Conservation (phyloP, 1,284 basidiomycete species). For the Ceraceosorus bombacis region DNA sequence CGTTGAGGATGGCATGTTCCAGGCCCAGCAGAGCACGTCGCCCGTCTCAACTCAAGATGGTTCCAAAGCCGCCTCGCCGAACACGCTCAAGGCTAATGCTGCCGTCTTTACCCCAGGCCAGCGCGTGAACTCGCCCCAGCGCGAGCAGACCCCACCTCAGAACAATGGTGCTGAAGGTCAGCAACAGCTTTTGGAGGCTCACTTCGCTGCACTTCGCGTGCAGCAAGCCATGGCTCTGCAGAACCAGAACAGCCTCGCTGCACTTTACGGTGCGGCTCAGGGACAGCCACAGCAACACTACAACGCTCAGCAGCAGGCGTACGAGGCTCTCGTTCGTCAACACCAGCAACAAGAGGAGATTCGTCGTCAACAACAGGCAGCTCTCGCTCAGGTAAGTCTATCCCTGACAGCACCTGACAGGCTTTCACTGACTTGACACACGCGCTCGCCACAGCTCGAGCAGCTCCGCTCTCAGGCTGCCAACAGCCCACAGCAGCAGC, state of each 20-base stretch:
- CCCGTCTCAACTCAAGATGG: background rate
- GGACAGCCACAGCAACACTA: slow-evolving; percentile 21
- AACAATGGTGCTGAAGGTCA: slow-evolving; percentile 10
- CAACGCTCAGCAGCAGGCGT: slow-evolving; percentile 20
- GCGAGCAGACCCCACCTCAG: slow-evolving; percentile 14
- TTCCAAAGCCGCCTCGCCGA: background rate
- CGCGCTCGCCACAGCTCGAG: slow-evolving; percentile 19
- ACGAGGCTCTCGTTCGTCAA: slow-evolving; percentile 21
- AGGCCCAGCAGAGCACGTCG: slow-evolving; percentile 1
- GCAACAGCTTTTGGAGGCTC: slow-evolving; percentile 23
- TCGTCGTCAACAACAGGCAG: slow-evolving; percentile 18
- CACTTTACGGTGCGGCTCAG: slow-evolving; percentile 17
- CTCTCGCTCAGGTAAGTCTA: slow-evolving; percentile 12
- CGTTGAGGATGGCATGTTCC: background rate
- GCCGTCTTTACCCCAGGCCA: slow-evolving; percentile 20
- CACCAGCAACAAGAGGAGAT: slow-evolving; percentile 23
- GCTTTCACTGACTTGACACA: slow-evolving; percentile 1
- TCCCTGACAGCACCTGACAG: background rate
- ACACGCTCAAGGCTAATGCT: slow-evolving; percentile 22
- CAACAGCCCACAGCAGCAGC: slow-evolving; percentile 29
- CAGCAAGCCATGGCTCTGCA: slow-evolving; percentile 17
- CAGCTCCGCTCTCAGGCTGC: slow-evolving; percentile 30
- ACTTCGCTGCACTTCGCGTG: slow-evolving; percentile 31
- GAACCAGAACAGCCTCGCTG: slow-evolving; percentile 13
- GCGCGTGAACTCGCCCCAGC: background rate